phyloP scores from a whole-genome alignment of 2,329 filamentous ascomycete genomes.

The Trichoderma semiorbis region DNA sequence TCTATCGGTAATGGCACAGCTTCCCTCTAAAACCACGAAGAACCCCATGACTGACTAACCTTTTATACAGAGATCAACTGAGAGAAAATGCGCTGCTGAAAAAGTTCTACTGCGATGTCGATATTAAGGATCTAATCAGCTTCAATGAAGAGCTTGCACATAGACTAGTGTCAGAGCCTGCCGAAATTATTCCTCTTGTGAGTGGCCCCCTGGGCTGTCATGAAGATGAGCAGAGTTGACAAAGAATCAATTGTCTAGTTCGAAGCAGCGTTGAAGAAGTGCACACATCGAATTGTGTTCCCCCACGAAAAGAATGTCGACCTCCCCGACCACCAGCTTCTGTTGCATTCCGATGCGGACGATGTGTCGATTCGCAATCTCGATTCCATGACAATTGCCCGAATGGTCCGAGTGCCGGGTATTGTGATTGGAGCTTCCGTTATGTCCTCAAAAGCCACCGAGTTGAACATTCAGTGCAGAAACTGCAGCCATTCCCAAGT shows the following conservation, averaged over 20 bases:
- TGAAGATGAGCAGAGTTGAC: background rate
- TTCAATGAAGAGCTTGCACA: slow-evolving; percentile 96
- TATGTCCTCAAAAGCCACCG: slow-evolving; percentile 90
- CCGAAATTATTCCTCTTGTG: slow-evolving; percentile 88
- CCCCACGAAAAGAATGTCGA: slow-evolving; percentile 64
- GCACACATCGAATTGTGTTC: slow-evolving; percentile 90
- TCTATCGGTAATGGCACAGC: slow-evolving; percentile 69
- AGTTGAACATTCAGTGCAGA: slow-evolving; percentile 81
- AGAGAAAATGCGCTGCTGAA: slow-evolving; percentile 92
- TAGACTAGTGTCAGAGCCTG: slow-evolving; percentile 81
- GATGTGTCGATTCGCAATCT: slow-evolving; percentile 92
- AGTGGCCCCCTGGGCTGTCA: slow-evolving; percentile 24
- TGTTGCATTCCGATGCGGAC: slow-evolving; percentile 87
- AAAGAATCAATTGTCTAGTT: slow-evolving; percentile 56
- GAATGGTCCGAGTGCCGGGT: slow-evolving; percentile 92
- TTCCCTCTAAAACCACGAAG: background rate
- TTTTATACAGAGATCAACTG: slow-evolving; percentile 72
- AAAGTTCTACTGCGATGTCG: slow-evolving; percentile 93
- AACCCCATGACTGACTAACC: slow-evolving; percentile 3
- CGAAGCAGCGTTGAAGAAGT: slow-evolving; percentile 82
- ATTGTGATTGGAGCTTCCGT: slow-evolving; percentile 98
- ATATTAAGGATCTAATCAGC: slow-evolving; percentile 91
- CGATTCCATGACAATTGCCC: slow-evolving; percentile 86
- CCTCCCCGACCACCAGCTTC: slow-evolving; percentile 87
- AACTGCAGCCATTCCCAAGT: slow-evolving; percentile 72